Evolutionary conservation across 192 early-diverging fungal species (phyloP), one percentile per base, ranked within the genome.

Genomic region (Oehlia diaphana): DNA sequence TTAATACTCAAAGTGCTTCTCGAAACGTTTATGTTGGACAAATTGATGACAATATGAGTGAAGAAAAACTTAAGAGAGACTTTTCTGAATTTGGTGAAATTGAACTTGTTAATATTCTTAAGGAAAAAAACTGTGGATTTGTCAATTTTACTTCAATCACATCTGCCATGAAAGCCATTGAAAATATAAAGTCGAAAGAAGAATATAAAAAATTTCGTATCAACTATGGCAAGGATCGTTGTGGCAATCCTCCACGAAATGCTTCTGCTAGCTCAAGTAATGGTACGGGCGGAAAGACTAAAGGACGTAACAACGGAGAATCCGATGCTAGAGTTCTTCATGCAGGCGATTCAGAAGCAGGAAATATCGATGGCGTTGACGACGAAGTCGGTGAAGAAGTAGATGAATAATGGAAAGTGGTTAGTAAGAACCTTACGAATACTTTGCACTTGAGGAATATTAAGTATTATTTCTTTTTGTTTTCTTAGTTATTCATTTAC

Each of bases 201-300:
- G 91, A 89, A 39, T 94, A 94, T 79, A 84, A 81, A 53, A 78
- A 77, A 19, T 88, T 88, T 75, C 83, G 88, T 58, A 86, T 97
- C 82, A 91, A 89, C 75, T 97, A 87, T 85, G 95, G 95, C n/a
- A 95, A 95, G 79, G 95, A 97, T 82, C 92, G 95, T 9, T 97
- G 95, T 82, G 94, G 91, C 35, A 93, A 94, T 68, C 88, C 92
- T 21, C 90, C 92, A 6, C 82, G 77, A 70, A 68, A 68, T 21
- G 14, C 70, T 79, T 66, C 75, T 26, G 12, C 44, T 44, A 28
- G 50, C 31, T 28, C 49, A 67, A 62, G 10, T 8, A 71, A 33
- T 16, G 50, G 66, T 70, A 26, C 31, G 12, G 50, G 19, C 10
- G 53, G 19, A 13, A 79, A 68, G 49, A 62, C 65, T 8, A 79